phyloP scores from a whole-genome alignment of 2,329 filamentous ascomycete genomes.

The Talaromyces sp. region DNA sequence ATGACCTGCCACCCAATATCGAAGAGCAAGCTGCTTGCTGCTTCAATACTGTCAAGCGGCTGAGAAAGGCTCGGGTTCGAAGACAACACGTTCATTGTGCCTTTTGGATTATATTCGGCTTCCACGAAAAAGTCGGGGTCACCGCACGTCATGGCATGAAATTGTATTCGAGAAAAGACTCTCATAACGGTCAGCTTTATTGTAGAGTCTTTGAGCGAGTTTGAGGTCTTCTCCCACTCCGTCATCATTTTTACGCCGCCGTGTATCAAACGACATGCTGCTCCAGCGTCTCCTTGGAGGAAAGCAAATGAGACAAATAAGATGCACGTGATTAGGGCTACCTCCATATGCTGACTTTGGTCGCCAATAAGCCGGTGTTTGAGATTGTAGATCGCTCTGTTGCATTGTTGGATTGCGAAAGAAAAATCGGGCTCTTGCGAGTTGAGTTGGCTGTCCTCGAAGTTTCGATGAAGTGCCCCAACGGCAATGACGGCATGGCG shows the following conservation, averaged over 20 bases:
- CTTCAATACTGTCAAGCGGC: constrained; percentile 6
- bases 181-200: constrained; percentile 10
- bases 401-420: constrained; percentile 19
- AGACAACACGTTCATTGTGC: neutral
- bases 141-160: constrained; percentile 11
- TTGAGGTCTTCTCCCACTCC: constrained; percentile 5
- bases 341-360: constrained; percentile 18
- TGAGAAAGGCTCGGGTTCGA: neutral
- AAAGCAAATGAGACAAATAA: constrained; percentile 21
- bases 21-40: constrained; percentile 8
- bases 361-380: constrained; percentile 11
- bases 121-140: neutral
- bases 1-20: neutral
- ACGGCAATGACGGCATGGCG: constrained; percentile 13
- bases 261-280: constrained; percentile 18
- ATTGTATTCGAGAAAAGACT: constrained; percentile 17
- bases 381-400: constrained; percentile 17
- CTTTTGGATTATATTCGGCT: neutral
- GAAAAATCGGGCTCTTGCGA: neutral
- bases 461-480: constrained; percentile 15
- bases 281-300: constrained; percentile 19
- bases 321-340: constrained; percentile 16
- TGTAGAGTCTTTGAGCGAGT: neutral
- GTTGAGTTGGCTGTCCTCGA: constrained; percentile 13
- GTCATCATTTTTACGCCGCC: constrained; percentile 16